Evolutionary conservation across 352 stramenopile genomes (phyloP).

Genomic region (Blastocystis sp.): DNA sequence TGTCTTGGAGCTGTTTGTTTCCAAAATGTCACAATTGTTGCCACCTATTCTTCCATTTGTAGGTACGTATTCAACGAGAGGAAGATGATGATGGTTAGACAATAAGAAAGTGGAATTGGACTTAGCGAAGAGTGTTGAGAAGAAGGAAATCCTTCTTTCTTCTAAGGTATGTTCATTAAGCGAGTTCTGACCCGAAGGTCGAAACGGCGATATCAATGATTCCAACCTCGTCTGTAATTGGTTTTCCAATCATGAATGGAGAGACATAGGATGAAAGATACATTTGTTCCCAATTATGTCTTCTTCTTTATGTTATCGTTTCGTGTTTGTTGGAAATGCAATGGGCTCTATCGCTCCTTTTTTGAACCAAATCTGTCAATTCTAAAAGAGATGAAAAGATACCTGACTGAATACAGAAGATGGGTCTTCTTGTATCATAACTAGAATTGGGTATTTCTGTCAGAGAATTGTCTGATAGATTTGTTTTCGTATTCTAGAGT

Average conservation of each 20-base stretch:
- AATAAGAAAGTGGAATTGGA: too few species aligned
- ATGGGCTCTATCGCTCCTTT: too few species aligned
- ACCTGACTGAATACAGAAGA: too few species aligned
- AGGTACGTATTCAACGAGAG: not conserved
- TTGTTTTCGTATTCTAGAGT: constrained; percentile 42
- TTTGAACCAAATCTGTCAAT: too few species aligned
- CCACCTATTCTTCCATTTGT: not conserved
- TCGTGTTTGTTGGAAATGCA: too few species aligned
- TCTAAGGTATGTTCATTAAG: not conserved
- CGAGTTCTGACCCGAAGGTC: not conserved
- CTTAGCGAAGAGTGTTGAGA: not conserved
- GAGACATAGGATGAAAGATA: not conserved
- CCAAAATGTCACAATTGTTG: not conserved
- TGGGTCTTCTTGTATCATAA: not conserved
- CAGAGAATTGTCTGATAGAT: constrained; percentile 12
- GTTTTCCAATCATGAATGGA: not conserved
- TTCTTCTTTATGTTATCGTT: too few species aligned
- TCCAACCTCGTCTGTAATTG: not conserved
- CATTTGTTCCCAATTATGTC: too few species aligned
- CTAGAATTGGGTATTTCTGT: not conserved
- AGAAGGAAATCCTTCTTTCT: not conserved
- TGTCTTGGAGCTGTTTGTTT: not conserved
- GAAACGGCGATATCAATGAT: not conserved
- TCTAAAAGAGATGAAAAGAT: too few species aligned
- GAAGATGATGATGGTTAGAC: not conserved